These are phyloP conservation scores for Colletotrichum magnum DNA, from an alignment of 2,329 filamentous ascomycete genomes.

Conservation along the genomic window DNA sequence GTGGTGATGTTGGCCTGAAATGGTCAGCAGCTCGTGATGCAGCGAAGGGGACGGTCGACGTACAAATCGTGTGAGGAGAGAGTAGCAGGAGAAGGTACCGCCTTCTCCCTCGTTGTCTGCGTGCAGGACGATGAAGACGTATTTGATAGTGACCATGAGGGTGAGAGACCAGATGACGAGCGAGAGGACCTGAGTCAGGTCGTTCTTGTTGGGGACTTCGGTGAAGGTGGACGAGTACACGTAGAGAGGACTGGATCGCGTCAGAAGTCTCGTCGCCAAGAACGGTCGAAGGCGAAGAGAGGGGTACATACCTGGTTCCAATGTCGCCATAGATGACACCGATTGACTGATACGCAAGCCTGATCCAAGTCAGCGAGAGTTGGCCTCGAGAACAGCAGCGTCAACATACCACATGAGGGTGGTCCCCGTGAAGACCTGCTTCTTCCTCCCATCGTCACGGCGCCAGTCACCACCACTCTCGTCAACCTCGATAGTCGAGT, in stretches of 20 bases:
- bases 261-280: background rate
- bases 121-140: slow-evolving; percentile 74
- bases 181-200: slow-evolving; percentile 75
- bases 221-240: slow-evolving; percentile 79
- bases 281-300: too few relatives aligned
- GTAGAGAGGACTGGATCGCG: slow-evolving; percentile 70
- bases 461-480: slow-evolving; percentile 50
- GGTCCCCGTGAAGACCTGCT: slow-evolving; percentile 54
- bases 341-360: slow-evolving; percentile 75
- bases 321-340: slow-evolving; percentile 81
- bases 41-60: slow-evolving; percentile 36
- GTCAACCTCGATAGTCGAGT: slow-evolving; percentile 46
- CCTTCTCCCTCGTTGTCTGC: slow-evolving; percentile 81
- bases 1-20: slow-evolving; percentile 70
- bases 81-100: slow-evolving; percentile 78
- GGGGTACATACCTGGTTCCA: slow-evolving; percentile 56
- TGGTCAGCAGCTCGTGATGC: slow-evolving; percentile 16
- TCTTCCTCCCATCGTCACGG: slow-evolving; percentile 50
- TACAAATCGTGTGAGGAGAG: slow-evolving; percentile 72
- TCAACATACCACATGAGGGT: slow-evolving; percentile 50
- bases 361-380: slow-evolving; percentile 32
- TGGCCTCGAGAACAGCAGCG: accelerated
- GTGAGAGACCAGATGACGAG: slow-evolving; percentile 79
- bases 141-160: slow-evolving; percentile 79
- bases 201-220: slow-evolving; percentile 66